Evolutionary conservation across 768 basidiomycete species (phyloP).

Genomic region (Scleroderma citrinum): DNA sequence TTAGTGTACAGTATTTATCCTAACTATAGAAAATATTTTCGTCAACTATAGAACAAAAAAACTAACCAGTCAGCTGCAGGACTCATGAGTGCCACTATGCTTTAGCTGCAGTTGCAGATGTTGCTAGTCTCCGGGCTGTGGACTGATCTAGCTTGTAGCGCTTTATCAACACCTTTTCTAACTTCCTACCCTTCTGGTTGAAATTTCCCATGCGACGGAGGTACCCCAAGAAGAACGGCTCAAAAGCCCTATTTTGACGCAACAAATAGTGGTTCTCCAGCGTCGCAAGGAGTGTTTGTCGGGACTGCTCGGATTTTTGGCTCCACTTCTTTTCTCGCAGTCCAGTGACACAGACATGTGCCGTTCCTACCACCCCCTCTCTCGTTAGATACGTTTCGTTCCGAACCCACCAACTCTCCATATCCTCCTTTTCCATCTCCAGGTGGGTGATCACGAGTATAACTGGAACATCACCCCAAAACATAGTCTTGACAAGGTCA

Average conservation of each 20-base stretch:
- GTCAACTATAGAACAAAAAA: no score
- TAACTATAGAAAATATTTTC: no score
- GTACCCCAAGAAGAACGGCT: no score
- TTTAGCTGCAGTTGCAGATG: no score
- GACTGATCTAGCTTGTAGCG: no score
- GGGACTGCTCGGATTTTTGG: not conserved
- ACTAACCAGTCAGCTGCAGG: no score
- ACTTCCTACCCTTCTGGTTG: not conserved
- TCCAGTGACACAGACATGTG: not conserved
- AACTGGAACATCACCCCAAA: conserved; percentile 8
- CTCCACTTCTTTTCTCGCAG: not conserved
- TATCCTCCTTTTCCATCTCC: conserved; percentile 15
- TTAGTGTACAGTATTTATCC: no score
- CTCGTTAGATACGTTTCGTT: not conserved
- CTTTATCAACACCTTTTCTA: no score
- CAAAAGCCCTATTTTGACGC: not conserved
- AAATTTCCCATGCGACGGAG: not conserved
- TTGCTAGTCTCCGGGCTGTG: no score
- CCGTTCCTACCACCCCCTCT: not conserved
- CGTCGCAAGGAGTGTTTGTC: not conserved
- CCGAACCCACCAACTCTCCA: conserved; percentile 27
- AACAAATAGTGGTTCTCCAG: not conserved
- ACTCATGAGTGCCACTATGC: no score
- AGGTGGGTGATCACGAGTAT: conserved; percentile 12
- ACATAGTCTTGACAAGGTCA: not conserved